A percentile compares a stretch with the other conserved stretches of the same genome.
Conservation (phyloP, 2,329 filamentous ascomycete genomes). For the Aspergillus jensenii region DNA sequence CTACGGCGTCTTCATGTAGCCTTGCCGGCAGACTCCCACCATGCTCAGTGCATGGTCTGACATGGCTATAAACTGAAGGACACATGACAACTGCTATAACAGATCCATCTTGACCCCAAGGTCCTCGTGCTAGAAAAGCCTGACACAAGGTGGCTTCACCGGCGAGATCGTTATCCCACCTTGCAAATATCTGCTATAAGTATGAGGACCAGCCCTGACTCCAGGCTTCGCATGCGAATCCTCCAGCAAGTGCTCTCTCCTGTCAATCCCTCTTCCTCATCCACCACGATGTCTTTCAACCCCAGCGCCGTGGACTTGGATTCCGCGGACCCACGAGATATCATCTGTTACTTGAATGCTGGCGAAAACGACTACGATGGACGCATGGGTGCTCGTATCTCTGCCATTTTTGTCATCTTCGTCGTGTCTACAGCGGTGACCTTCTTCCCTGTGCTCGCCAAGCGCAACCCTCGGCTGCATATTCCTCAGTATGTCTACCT, state of each 20-base stretch:
- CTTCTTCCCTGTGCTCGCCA: slow-evolving; percentile 15
- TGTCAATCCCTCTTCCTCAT: not conserved
- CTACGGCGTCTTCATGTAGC: no score
- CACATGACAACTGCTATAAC: no score
- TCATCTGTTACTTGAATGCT: slow-evolving; percentile 11
- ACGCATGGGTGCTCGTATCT: slow-evolving; percentile 12
- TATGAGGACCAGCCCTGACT: not conserved
- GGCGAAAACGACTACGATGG: slow-evolving; percentile 14
- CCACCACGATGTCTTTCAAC: slow-evolving; percentile 10
- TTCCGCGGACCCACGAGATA: slow-evolving; percentile 5
- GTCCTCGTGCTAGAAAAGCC: not conserved
- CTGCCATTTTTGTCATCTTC: slow-evolving; percentile 15
- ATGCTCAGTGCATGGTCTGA: no score
- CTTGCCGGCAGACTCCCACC: no score
- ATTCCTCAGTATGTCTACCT: slow-evolving; percentile 13
- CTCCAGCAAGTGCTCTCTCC: not conserved
- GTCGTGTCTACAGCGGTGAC: slow-evolving; percentile 12
- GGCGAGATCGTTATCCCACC: not conserved
- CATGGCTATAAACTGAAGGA: no score
- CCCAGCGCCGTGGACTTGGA: slow-evolving; percentile 12
- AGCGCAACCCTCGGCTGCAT: slow-evolving; percentile 5
- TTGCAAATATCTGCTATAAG: not conserved
- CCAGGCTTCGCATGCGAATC: not conserved
- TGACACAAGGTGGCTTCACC: not conserved
- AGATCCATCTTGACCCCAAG: not conserved